phyloP scores from a whole-genome alignment of 2,329 filamentous ascomycete species.

The Pseudogymnoascus sp. region DNA sequence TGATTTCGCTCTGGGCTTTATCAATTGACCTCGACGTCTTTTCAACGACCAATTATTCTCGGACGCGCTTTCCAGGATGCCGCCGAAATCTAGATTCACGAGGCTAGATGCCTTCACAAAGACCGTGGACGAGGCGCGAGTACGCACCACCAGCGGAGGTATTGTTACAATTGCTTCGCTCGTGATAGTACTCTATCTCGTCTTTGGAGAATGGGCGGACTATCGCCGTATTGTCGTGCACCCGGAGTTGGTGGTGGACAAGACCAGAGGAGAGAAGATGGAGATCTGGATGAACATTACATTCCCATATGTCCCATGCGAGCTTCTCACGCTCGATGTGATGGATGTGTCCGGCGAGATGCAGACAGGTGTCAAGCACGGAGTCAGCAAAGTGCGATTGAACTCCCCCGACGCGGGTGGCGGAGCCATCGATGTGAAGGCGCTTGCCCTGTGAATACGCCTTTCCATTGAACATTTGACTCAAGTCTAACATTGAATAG shows the following conservation, averaged over 20 bases:
- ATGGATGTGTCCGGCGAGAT: constrained; percentile 99
- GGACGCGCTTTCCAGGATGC: constrained; percentile 48
- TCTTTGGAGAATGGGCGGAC: constrained; percentile 93
- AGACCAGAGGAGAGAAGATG: constrained; percentile 96
- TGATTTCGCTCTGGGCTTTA: neutral
- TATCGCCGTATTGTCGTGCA: constrained; percentile 80
- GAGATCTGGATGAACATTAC: constrained; percentile 97
- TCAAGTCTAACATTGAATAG: constrained; percentile 31
- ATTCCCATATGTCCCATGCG: constrained; percentile 88
- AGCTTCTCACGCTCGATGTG: constrained; percentile 90
- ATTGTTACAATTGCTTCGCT: constrained; percentile 89
- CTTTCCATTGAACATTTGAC: constrained; percentile 13
- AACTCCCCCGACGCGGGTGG: constrained; percentile 66
- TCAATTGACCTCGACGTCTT: neutral
- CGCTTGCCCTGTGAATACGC: constrained; percentile 54
- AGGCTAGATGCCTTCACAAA: constrained; percentile 98
- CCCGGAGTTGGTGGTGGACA: constrained; percentile 92
- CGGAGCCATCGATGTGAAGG: constrained; percentile 60
- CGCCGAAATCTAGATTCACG: constrained; percentile 86
- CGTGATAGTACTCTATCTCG: constrained; percentile 77
- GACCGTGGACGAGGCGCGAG: constrained; percentile 94
- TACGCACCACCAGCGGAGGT: constrained; percentile 91
- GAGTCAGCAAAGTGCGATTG: constrained; percentile 84
- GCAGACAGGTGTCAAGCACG: constrained; percentile 88
- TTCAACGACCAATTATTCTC: neutral